Percentiles rank a stretch among this genome's conserved stretches.
Conservation (phyloP, 2,329 filamentous ascomycete genomes). For the Aciculosporium take region DNA sequence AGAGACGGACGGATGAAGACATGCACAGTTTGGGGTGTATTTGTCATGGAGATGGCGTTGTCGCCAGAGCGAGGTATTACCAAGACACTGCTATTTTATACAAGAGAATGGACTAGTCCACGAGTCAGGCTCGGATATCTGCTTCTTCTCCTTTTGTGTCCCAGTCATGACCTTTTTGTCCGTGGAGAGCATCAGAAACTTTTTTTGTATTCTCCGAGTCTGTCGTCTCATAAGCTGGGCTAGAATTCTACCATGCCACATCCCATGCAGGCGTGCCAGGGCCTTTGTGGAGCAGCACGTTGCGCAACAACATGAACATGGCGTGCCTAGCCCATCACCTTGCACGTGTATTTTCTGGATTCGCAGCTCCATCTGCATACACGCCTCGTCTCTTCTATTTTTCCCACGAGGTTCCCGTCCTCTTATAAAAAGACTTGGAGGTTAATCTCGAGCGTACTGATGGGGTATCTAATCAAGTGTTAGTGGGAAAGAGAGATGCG, state of each 20-base stretch:
- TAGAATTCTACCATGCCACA: too few species aligned
- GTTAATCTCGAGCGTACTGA: conserved; percentile 89
- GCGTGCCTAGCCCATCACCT: too few species aligned
- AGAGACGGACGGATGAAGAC: background rate
- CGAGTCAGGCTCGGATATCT: background rate
- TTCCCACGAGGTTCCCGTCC: background rate
- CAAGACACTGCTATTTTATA: background rate
- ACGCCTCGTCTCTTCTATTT: background rate
- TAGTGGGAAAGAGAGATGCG: background rate
- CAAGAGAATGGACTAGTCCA: background rate
- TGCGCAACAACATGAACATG: too few species aligned
- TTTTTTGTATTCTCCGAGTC: conserved; percentile 8
- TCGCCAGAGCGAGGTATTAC: conserved; percentile 1
- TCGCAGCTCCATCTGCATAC: conserved; percentile 5
- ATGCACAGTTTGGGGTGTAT: background rate
- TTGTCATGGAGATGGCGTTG: background rate
- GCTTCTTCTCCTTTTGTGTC: background rate
- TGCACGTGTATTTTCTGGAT: too few species aligned
- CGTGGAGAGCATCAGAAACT: too few species aligned
- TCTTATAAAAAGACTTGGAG: conserved; percentile 78
- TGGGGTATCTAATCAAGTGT: conserved; percentile 51
- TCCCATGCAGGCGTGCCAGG: too few species aligned
- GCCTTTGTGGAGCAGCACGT: too few species aligned
- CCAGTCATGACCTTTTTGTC: too few species aligned
- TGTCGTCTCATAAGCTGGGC: too few species aligned